Evolutionary conservation across 805 yeast genomes (phyloP).

Genomic region (Saturnispora quitensis): DNA sequence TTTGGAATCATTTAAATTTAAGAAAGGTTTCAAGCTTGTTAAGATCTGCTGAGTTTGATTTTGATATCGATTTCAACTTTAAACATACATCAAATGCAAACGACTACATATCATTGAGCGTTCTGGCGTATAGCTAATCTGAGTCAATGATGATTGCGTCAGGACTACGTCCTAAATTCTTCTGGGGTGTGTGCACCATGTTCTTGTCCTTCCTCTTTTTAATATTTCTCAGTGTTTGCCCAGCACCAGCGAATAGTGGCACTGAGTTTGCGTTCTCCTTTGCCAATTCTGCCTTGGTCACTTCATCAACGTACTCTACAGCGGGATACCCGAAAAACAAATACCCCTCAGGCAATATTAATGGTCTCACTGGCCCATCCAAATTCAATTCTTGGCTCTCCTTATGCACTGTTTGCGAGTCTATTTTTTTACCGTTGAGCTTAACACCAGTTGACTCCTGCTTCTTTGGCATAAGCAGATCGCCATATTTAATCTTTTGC

Average conservation of each 20-base stretch:
- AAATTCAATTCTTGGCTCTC: constrained; percentile 30
- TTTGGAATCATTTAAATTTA: constrained; percentile 40
- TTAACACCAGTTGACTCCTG: constrained; percentile 56
- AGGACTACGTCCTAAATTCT: constrained; percentile 60
- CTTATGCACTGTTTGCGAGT: constrained; percentile 6
- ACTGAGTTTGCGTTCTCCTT: not conserved
- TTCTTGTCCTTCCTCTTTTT: constrained; percentile 54
- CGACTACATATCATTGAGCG: not conserved
- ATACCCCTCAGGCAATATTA: constrained; percentile 73
- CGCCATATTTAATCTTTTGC: constrained; percentile 53
- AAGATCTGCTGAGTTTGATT: constrained; percentile 20
- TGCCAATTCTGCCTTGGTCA: constrained; percentile 21
- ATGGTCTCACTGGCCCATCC: constrained; percentile 59
- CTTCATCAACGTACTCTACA: constrained; percentile 35
- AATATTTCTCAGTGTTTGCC: constrained; percentile 54
- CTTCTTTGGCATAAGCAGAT: constrained; percentile 38
- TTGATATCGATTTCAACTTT: not conserved
- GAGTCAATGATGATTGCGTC: constrained; percentile 76
- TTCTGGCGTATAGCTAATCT: constrained; percentile 10
- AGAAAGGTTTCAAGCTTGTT: constrained; percentile 39
- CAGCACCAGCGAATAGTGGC: constrained; percentile 49
- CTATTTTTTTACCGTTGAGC: constrained; percentile 49
- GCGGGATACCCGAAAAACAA: constrained; percentile 91
- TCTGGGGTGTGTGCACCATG: constrained; percentile 42
- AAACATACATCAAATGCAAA: not conserved